Conservation (phyloP, 352 stramenopile species). For the Phytophthora hybrid region DNA sequence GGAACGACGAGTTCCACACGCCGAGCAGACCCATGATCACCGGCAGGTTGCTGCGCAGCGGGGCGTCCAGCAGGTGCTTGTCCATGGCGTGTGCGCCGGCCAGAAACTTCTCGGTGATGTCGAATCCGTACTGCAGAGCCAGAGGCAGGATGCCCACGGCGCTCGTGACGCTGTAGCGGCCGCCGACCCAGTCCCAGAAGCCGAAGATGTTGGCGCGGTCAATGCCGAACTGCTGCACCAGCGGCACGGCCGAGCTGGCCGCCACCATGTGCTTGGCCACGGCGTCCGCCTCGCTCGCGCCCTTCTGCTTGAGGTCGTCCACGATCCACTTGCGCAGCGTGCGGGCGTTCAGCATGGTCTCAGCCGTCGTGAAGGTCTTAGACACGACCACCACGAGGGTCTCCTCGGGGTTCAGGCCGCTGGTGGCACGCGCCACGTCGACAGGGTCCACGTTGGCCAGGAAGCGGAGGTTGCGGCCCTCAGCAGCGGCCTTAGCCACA, state of each 20-base stretch:
- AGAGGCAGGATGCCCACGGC: constrained; percentile 97
- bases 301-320: constrained; percentile 90
- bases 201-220: constrained; percentile 96
- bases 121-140: constrained; percentile 95
- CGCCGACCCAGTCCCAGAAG: constrained; percentile 99
- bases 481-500: constrained; percentile 81
- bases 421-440: constrained; percentile 92
- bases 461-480: constrained; percentile 94
- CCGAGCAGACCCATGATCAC: constrained; percentile 97
- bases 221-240: constrained; percentile 95
- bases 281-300: constrained; percentile 82
- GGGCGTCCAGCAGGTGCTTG: constrained; percentile 96
- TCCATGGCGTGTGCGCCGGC: constrained; percentile 97
- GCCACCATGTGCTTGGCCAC: constrained; percentile 96
- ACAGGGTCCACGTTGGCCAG: constrained; percentile 99
- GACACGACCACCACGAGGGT: constrained; percentile 98
- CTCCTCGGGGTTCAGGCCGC: constrained; percentile 94
- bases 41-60: constrained; percentile 95
- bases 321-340: constrained; percentile 97
- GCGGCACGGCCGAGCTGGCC: constrained; percentile 78
- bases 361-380: constrained; percentile 99
- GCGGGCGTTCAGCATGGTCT: constrained; percentile 99
- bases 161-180: constrained; percentile 98
- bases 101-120: constrained; percentile 94
- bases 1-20: constrained; percentile 99